Base-by-base conservation (phyloP, 441 rosid species). In the Erodium trifolium region DNA sequence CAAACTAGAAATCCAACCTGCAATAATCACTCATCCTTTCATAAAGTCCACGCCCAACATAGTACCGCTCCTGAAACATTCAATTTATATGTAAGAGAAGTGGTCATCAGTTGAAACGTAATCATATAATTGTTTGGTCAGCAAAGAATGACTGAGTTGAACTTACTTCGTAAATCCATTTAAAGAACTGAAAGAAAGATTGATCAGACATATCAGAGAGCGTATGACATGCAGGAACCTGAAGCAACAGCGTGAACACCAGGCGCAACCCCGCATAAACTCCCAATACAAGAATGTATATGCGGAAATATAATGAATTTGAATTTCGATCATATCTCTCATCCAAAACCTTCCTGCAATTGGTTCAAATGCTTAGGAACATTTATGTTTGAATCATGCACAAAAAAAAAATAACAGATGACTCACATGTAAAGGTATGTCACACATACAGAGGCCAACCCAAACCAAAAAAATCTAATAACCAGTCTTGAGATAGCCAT, bases 401-500 rank as follows among this genome's bases (percentile, higher is more conserved):
- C 41, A 37, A 16, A 1, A 27, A 29, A 51, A 73, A 71, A 4
- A 69, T 69, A 59, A 11, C 12, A 63, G 66, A 72, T 72, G 59
- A 87, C 98, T 74, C 84, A 96, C 98, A 91, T 79, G 74, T 86
- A 96, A 72, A 86, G 72, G 78, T 89, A 96, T 75, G 88, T 82
- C 76, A 90, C 86, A 74, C 84, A 82, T 69, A 67, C 97, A 47
- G 99, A 86, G 73, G 79, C 80, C 86, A 80, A 75, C 67, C 88
- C 97, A 82, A 88, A 83, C 98, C 98, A 96, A 75, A 93, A 83
- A 75, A 96, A 93, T 78, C 85, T 82, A 75, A 96, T 93, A 76
- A 96, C 84, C 70, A 96, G 82, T 81, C 98, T 87, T 55, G 99
- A 93, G 77, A 96, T 87, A 70, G 99, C 99, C 99, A 96, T 93